Base-by-base conservation (phyloP, 768 basidiomycete species). In the Pisolithus microcarpus region DNA sequence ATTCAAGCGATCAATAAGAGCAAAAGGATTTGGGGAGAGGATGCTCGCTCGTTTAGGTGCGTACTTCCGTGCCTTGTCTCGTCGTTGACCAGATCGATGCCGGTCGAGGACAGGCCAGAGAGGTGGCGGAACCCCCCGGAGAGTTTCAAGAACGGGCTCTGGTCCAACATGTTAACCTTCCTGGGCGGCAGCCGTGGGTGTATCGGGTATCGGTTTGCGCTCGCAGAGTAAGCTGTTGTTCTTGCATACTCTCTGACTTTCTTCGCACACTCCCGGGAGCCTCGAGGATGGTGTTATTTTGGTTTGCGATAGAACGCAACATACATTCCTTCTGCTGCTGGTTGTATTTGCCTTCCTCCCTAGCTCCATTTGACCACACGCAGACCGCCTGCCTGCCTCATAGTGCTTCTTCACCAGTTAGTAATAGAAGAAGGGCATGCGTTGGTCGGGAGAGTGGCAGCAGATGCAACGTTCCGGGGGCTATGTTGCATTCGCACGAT, bases 191-290 rank as follows among this genome's bases (percentile, higher is more conserved):
- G 76, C 58, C 71, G 82, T 30, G 78, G 79, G 18, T 81, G 79
- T 55, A 81, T 84, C 56, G 79, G 83, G 13, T 81, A 75, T 61
- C 74, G 73, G 57, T 84, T 84, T 58, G 80, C 80, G 15, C 53
- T 84, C 52, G 68, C 72, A 31, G 79, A 84, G 81, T 81, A 61
- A 68, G 80, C 76, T n/a, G 31, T 36, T 45, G 37, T 8, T 44
- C 21, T 44, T 45, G 37, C 37, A 31, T 28, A 18, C 46, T 36
- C 37, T 16, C 24, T 52, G 36, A 48, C 57, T 23, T 48, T 53
- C 46, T 59, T 38, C 42, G 13, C 9, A 40, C 30, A 37, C 11
- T 40, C 13, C 52, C 23, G 50, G 61, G 57, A 57, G 58, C 55
- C 58, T 56, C 62, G 61, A 43, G 58, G 39, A 6, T 40, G 18